Conservation (phyloP, 495 filamentous ascomycete species). For the Podospora comata region DNA sequence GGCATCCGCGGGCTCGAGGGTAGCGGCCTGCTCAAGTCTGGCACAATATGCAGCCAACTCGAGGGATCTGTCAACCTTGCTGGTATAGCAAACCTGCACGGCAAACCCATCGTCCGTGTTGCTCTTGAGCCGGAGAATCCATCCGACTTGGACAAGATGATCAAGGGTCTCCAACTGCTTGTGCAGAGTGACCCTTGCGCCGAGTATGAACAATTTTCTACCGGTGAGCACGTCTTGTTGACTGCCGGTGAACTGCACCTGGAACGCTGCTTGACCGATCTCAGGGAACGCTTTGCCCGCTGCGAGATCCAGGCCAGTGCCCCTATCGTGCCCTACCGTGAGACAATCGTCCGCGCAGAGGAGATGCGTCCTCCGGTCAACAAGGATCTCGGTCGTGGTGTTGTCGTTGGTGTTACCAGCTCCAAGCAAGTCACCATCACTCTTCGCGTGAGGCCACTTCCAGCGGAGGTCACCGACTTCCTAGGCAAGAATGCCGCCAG, state of each 20-base stretch:
- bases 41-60: conserved; percentile 85
- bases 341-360: conserved; percentile 78
- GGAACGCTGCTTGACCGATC: conserved; percentile 90
- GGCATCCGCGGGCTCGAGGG: conserved; percentile 93
- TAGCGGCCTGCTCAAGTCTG: conserved; percentile 81
- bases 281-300: conserved; percentile 86
- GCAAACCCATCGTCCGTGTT: conserved; percentile 89
- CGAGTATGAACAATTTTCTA: conserved; percentile 88
- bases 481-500: conserved; percentile 71
- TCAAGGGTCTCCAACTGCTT: conserved; percentile 78
- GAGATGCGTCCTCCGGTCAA: conserved; percentile 91
- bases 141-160: conserved; percentile 87
- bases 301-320: conserved; percentile 94
- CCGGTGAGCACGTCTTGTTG: conserved; percentile 90
- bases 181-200: conserved; percentile 96
- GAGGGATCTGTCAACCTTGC: conserved; percentile 91
- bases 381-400: conserved; percentile 83
- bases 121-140: conserved; percentile 89
- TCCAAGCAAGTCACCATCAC: conserved; percentile 82
- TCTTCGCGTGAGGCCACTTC: conserved; percentile 77
- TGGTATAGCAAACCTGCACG: conserved; percentile 67
- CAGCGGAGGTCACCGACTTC: conserved; percentile 76
- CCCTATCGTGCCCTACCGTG: conserved; percentile 93
- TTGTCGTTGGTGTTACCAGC: conserved; percentile 66
- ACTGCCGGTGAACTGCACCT: conserved; percentile 94